These are phyloP conservation scores for Hypomontagnella monticulosa DNA, from an alignment of 495 filamentous ascomycete species.

Conservation along the genomic window DNA sequence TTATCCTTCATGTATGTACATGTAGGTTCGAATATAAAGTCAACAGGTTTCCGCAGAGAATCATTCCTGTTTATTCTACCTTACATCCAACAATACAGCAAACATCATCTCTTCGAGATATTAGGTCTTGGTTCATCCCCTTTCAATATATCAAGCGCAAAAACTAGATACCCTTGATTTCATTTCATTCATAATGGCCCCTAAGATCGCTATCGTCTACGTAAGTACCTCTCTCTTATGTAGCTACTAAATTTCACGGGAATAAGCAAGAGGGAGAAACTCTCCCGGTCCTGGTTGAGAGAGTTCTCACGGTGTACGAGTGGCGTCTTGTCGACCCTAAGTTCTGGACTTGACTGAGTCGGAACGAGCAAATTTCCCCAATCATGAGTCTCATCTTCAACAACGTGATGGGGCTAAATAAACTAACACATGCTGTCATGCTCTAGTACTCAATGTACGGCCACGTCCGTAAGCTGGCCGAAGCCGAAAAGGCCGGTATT, in stretches of 20 bases:
- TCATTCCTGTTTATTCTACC: not conserved
- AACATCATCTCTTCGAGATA: not conserved
- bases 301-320: not conserved
- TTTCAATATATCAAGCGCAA: constrained; percentile 1
- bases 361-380: constrained; percentile 1
- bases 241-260: not conserved
- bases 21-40: constrained; percentile 31
- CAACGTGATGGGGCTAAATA: constrained; percentile 5
- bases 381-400: not conserved
- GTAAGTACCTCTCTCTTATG: constrained; percentile 61
- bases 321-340: not conserved
- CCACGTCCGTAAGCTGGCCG: constrained; percentile 84
- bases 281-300: not conserved
- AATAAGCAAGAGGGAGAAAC: not conserved
- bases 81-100: not conserved
- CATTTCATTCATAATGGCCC: constrained; percentile 74
- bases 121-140: not conserved
- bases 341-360: constrained; percentile 6
- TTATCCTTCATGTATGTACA: constrained; percentile 2
- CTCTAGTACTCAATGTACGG: constrained; percentile 94
- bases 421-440: constrained; percentile 21
- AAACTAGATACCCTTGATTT: constrained; percentile 28
- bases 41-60: constrained; percentile 2
- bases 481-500: constrained; percentile 88
- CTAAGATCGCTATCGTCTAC: constrained; percentile 90